Evolutionary conservation across 768 basidiomycete species (phyloP).

Genomic region (Sarcomyxa edulis): DNA sequence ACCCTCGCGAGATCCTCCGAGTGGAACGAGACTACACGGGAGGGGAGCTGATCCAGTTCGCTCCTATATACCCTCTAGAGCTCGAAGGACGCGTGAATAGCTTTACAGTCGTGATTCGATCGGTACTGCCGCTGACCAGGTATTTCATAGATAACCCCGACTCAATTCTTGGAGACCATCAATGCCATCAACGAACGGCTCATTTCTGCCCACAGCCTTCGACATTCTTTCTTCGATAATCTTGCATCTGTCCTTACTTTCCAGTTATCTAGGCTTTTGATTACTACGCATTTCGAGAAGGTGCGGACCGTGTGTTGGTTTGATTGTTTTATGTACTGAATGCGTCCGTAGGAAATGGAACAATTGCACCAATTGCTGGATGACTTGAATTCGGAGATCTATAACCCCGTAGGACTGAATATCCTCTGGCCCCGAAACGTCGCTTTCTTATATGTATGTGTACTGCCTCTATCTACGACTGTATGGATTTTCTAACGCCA

Average conservation of each 20-base stretch:
- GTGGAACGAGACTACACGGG: constrained; percentile 90
- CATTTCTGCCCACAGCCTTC: constrained; percentile 79
- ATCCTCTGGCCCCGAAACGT: constrained; percentile 80
- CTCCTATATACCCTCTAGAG: constrained; percentile 85
- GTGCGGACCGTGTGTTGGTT: constrained; percentile 27
- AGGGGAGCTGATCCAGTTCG: constrained; percentile 89
- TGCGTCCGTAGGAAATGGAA: constrained; percentile 62
- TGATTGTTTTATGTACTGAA: background rate
- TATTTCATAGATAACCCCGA: constrained; percentile 71
- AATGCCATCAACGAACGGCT: constrained; percentile 87
- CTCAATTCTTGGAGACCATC: constrained; percentile 85
- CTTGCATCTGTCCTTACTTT: constrained; percentile 71
- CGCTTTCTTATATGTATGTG: constrained; percentile 89
- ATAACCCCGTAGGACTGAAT: constrained; percentile 84
- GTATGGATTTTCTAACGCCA: constrained; percentile 9
- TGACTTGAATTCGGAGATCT: constrained; percentile 64
- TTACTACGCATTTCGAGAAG: constrained; percentile 77
- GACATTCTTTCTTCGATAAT: constrained; percentile 73
- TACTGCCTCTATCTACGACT: background rate
- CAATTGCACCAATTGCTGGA: constrained; percentile 59
- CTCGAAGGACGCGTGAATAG: constrained; percentile 82
- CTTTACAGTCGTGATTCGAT: background rate
- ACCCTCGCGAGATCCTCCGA: constrained; percentile 88
- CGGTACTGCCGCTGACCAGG: background rate
- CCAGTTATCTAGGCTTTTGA: constrained; percentile 70